Percentiles rank a stretch among this genome's conserved stretches.
These are phyloP conservation scores for Sarcodon sp. DNA, from an alignment of 768 basidiomycete species.

Conservation along the genomic window DNA sequence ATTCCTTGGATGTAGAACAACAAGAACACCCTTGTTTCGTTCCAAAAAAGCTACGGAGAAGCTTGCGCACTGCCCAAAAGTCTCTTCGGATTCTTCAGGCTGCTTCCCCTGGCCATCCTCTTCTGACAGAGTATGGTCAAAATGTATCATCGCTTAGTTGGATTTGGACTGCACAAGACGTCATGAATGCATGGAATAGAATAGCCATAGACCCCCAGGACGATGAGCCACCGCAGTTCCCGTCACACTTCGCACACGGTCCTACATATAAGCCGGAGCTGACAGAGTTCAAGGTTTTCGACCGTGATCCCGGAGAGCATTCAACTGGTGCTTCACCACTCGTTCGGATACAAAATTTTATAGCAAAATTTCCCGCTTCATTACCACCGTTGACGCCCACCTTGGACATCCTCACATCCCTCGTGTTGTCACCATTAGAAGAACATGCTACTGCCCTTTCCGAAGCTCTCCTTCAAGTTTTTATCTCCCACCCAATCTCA, in stretches of 20 bases:
- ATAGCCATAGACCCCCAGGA: neutral
- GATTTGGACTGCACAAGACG: slow-evolving; percentile 50
- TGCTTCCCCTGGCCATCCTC: slow-evolving; percentile 51
- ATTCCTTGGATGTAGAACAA: slow-evolving; percentile 20
- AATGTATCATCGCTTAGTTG: slow-evolving; percentile 26
- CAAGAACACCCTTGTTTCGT: slow-evolving; percentile 45
- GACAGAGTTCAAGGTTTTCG: slow-evolving; percentile 40
- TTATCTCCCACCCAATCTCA: slow-evolving; percentile 44
- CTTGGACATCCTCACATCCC: slow-evolving; percentile 43
- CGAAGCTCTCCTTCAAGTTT: slow-evolving; percentile 47
- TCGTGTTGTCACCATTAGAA: slow-evolving; percentile 49
- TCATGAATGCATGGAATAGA: slow-evolving; percentile 32
- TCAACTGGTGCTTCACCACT: slow-evolving; percentile 3
- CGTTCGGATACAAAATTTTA: slow-evolving; percentile 30
- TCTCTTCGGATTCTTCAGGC: slow-evolving; percentile 53
- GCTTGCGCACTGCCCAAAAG: slow-evolving; percentile 52
- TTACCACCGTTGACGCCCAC: slow-evolving; percentile 58
- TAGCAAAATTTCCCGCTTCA: slow-evolving; percentile 39
- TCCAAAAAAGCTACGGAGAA: slow-evolving; percentile 30
- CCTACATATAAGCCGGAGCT: slow-evolving; percentile 22
- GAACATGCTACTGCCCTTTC: slow-evolving; percentile 55
- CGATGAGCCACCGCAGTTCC: neutral
- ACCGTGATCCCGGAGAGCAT: slow-evolving; percentile 48
- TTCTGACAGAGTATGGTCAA: slow-evolving; percentile 22
- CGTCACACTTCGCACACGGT: neutral